phyloP scores from a whole-genome alignment of 192 early-diverging fungal species.

The Rhizoclosmatium globosum region DNA sequence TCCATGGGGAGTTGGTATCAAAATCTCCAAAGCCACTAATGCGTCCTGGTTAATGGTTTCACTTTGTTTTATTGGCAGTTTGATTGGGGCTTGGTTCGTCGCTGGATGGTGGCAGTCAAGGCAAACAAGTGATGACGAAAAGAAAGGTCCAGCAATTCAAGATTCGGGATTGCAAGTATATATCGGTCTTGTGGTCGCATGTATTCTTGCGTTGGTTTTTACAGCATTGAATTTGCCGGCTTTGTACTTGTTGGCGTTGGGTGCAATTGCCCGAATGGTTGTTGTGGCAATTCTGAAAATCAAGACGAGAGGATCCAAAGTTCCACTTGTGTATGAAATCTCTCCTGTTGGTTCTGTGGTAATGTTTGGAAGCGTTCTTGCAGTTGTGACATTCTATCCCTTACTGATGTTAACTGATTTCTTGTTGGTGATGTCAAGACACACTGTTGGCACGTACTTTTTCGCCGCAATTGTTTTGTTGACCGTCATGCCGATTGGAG shows the following conservation, averaged over 20 bases:
- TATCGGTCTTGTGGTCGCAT: not conserved
- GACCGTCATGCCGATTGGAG: not conserved
- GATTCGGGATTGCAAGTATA: not conserved
- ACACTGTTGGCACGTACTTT: not conserved
- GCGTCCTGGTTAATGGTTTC: not conserved
- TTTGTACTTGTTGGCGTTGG: not conserved
- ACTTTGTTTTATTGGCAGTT: not conserved
- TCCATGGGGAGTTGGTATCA: not conserved
- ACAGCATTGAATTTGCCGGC: not conserved
- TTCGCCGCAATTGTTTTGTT: not conserved
- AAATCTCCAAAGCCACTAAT: not conserved
- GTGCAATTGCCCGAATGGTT: not conserved
- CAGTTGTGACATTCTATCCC: not conserved
- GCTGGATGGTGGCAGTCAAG: not conserved
- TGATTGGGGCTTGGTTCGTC: not conserved
- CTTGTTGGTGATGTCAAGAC: not conserved
- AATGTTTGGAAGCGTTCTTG: conserved; percentile 2
- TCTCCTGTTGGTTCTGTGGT: not conserved
- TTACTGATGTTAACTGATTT: not conserved
- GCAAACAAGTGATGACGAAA: not conserved
- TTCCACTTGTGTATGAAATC: not conserved
- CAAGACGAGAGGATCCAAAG: not conserved
- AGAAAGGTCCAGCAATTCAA: not conserved
- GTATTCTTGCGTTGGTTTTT: not conserved
- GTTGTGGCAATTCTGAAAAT: not conserved